Conservation (phyloP, 2,329 filamentous ascomycete species). For the Fusarium papillatum region DNA sequence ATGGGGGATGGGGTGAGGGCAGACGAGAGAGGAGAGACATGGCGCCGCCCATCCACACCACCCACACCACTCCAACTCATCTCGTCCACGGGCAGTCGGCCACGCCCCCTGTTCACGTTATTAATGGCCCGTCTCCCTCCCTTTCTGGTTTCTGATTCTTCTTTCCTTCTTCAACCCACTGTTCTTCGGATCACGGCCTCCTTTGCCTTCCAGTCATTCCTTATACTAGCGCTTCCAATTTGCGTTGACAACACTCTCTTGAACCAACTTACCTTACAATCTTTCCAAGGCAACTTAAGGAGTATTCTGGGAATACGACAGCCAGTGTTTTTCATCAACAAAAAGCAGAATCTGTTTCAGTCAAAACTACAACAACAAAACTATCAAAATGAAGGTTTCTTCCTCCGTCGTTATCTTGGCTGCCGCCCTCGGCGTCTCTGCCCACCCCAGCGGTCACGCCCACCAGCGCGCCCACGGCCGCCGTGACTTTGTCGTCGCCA, state of each 20-base stretch:
- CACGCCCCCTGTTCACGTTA: constrained; percentile 45
- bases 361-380: constrained; percentile 22
- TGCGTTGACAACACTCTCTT: constrained; percentile 44
- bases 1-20: constrained; percentile 26
- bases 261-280: constrained; percentile 36
- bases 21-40: constrained; percentile 33
- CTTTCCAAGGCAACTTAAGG: constrained; percentile 39
- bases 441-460: constrained; percentile 55
- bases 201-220: constrained; percentile 44
- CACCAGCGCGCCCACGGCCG: constrained; percentile 52
- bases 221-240: constrained; percentile 35
- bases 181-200: constrained; percentile 36
- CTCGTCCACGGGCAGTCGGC: constrained; percentile 17
- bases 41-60: constrained; percentile 26
- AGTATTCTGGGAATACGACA: constrained; percentile 41
- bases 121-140: constrained; percentile 45
- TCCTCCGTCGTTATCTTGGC: constrained; percentile 52
- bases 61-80: constrained; percentile 20
- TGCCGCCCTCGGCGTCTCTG: constrained; percentile 57
- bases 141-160: constrained; percentile 16
- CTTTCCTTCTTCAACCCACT: constrained; percentile 25
- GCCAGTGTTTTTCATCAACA: constrained; percentile 6
- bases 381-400: constrained; percentile 57
- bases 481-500: constrained; percentile 51
- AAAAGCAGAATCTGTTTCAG: constrained; percentile 24